These are phyloP conservation scores for Globisporangium lucens DNA, from an alignment of 352 stramenopile species.

Conservation along the genomic window DNA sequence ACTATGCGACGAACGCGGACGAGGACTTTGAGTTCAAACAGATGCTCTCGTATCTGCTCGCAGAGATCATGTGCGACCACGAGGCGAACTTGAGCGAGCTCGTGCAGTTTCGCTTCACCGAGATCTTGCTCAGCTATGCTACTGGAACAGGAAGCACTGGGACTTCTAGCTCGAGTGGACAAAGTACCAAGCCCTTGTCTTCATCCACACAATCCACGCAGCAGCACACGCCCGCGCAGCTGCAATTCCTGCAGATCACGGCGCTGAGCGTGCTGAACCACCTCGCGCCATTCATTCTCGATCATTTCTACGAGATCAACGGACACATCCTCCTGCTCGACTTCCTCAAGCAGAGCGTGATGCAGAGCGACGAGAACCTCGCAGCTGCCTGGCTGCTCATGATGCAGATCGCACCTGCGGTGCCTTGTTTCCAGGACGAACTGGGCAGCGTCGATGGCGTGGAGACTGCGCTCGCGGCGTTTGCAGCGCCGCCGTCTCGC, in stretches of 20 bases:
- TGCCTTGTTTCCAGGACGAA: conserved; percentile 38
- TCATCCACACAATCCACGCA: conserved; percentile 9
- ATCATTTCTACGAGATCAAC: conserved; percentile 56
- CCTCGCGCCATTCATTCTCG: conserved; percentile 42
- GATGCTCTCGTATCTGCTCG: conserved; percentile 63
- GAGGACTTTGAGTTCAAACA: conserved; percentile 86
- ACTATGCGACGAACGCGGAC: conserved; percentile 66
- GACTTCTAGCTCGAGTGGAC: not conserved
- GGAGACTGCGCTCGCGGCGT: conserved; percentile 49
- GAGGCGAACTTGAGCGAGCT: conserved; percentile 52
- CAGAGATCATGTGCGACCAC: conserved; percentile 47
- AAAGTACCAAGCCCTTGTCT: not conserved
- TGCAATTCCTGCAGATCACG: conserved; percentile 51
- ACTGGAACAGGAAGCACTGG: conserved; percentile 17
- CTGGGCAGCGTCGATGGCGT: conserved; percentile 44
- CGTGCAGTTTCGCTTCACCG: conserved; percentile 66
- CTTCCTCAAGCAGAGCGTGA: conserved; percentile 40
- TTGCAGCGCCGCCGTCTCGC: conserved; percentile 37
- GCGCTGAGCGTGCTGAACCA: conserved; percentile 60
- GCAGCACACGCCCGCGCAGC: conserved; percentile 47
- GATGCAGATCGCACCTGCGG: conserved; percentile 34
- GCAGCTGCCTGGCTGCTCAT: conserved; percentile 54
- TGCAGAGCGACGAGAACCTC: conserved; percentile 35
- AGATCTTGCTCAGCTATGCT: conserved; percentile 60
- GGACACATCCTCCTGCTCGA: conserved; percentile 47